A percentile compares a stretch with the other conserved stretches of the same genome.
phyloP scores from a whole-genome alignment of 1,139 yeast genomes.

The Hyphopichia burtonii region DNA sequence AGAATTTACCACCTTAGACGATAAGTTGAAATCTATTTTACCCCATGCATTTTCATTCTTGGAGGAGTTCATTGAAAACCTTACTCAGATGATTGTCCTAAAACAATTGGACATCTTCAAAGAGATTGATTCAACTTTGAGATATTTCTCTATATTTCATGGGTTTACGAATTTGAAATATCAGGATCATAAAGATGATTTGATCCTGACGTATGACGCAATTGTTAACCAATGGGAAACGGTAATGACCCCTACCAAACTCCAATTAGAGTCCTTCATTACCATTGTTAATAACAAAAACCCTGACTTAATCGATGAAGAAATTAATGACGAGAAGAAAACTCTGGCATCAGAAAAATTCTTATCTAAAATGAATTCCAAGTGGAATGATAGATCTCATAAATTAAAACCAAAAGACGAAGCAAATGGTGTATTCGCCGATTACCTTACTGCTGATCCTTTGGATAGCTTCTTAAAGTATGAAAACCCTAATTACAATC shows the following conservation, averaged over 20 bases:
- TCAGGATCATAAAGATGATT: slow-evolving; percentile 4
- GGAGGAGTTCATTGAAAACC: slow-evolving; percentile 51
- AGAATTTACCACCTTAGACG: slow-evolving; percentile 36
- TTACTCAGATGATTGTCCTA: slow-evolving; percentile 35
- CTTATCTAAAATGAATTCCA: slow-evolving; percentile 27
- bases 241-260: slow-evolving; percentile 27
- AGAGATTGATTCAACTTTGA: slow-evolving; percentile 25
- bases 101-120: slow-evolving; percentile 31
- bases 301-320: slow-evolving; percentile 31
- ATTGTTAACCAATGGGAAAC: slow-evolving; percentile 37
- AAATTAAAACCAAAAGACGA: slow-evolving; percentile 27
- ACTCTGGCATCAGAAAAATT: slow-evolving; percentile 22
- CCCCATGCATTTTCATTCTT: slow-evolving; percentile 48
- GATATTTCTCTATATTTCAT: slow-evolving; percentile 35
- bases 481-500: slow-evolving; percentile 26
- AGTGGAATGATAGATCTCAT: slow-evolving; percentile 24
- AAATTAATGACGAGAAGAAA: slow-evolving; percentile 30
- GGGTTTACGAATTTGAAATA: slow-evolving; percentile 25
- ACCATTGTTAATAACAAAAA: slow-evolving; percentile 26
- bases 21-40: slow-evolving; percentile 36
- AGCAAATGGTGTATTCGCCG: slow-evolving; percentile 32
- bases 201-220: slow-evolving; percentile 17
- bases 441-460: slow-evolving; percentile 33
- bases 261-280: slow-evolving; percentile 39
- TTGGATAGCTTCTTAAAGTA: slow-evolving; percentile 29